Conservation (phyloP, 179 eudicot genomes). For the Carnegiea gigantea region DNA sequence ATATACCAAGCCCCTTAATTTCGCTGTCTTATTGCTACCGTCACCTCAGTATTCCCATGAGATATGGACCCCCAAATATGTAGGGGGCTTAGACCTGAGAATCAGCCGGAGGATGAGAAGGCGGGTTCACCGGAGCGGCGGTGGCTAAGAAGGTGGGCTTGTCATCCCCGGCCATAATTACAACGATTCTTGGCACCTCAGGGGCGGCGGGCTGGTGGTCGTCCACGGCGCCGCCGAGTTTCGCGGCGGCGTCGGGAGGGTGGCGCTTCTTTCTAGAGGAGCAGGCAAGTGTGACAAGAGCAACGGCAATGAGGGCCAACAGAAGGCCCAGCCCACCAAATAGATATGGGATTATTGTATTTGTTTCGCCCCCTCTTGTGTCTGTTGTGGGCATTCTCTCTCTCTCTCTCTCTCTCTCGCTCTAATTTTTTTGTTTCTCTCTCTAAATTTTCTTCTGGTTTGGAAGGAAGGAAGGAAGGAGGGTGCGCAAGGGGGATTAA, state of each 20-base stretch:
- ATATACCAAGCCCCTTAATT: too few species aligned
- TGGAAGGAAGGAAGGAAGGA: not conserved
- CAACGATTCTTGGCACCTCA: not conserved
- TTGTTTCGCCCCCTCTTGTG: not conserved
- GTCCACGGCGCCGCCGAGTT: not conserved
- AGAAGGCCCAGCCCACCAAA: conserved; percentile 19
- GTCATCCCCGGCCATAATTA: conserved; percentile 1
- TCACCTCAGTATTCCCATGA: not conserved
- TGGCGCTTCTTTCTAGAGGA: conserved; percentile 3
- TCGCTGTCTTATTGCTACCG: too few species aligned
- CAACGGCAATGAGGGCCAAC: conserved; percentile 12
- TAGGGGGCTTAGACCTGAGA: not conserved
- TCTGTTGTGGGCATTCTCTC: not conserved
- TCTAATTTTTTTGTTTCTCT: not conserved
- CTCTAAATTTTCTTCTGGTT: not conserved
- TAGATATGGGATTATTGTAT: conserved; percentile 9
- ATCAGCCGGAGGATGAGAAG: not conserved
- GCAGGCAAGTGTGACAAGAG: not conserved
- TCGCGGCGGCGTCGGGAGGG: conserved; percentile 18
- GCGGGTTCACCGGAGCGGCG: conserved; percentile 1
- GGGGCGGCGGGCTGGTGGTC: not conserved
- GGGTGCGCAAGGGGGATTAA: not conserved
- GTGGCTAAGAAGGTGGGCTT: conserved; percentile 4
- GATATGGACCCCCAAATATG: too few species aligned
- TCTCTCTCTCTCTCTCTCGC: not conserved